Conservation (phyloP, 2,329 filamentous ascomycete genomes). For the Dichotomopilus funicola region DNA sequence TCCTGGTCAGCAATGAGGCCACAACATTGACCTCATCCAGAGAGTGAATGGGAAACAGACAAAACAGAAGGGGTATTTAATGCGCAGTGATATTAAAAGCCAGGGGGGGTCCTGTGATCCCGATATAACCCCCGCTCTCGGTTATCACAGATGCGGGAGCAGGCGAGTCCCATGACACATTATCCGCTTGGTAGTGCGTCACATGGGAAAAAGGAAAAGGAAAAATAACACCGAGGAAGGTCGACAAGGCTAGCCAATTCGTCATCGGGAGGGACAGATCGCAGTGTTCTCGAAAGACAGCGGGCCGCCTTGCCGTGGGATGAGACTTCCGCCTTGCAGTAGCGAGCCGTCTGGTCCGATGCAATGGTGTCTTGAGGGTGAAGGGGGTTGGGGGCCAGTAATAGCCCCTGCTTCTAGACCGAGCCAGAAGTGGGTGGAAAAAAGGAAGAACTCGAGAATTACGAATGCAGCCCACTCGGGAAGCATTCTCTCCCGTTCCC, state of each 20-base stretch:
- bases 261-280: conserved; percentile 15
- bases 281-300: conserved; percentile 15
- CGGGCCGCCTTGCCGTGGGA: conserved; percentile 24
- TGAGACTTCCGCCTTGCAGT: conserved; percentile 15
- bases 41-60: too few relatives aligned
- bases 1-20: conserved; percentile 29
- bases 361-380: conserved; percentile 8
- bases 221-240: conserved; percentile 12
- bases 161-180: background rate
- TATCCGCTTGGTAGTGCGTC: background rate
- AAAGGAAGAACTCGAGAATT: conserved; percentile 12
- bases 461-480: conserved; percentile 21
- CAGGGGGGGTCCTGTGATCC: conserved; percentile 5
- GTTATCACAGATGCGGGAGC: background rate
- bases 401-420: conserved; percentile 11
- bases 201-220: conserved; percentile 4
- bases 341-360: conserved; percentile 15
- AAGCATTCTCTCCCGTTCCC: conserved; percentile 21
- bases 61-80: background rate
- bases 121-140: background rate
- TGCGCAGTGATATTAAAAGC: background rate
- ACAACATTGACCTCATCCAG: background rate
- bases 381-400: background rate
- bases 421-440: conserved; percentile 5
- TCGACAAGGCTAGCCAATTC: conserved; percentile 3